Base-by-base conservation (phyloP, 768 basidiomycete genomes). In the Cyclocybe cylindracea region DNA sequence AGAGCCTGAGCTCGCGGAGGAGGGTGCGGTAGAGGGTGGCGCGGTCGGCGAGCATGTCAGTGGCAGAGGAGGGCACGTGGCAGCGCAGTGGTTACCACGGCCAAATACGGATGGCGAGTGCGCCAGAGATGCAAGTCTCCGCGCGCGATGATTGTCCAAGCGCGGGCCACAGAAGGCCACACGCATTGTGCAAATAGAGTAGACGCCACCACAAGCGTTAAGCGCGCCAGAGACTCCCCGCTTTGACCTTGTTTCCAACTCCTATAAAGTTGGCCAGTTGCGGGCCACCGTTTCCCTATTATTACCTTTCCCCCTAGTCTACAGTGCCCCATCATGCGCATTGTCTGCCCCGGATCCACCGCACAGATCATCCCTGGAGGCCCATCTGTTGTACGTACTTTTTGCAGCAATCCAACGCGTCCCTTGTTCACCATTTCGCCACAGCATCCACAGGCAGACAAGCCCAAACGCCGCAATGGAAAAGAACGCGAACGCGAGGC, bases 1-100 rank as follows among this genome's bases (percentile, higher is more conserved):
- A 76, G 55, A 70, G 78, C 53, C 74, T 74, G 48, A 86, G 62
- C 60, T 85, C 84, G 24, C 80, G 73, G 47, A 86, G 70, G 37
- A 84, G 69, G 8, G 72, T 65, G 14, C 84, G 78, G 55, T 84
- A 86, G 5, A 73, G 64, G 24, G 61, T 56, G 37, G 67, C 66
- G 54, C 70, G 63, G 52, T 69, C 59, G 19, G 70, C 63, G 39
- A 65, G 45, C 72, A 73, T 72, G 16, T 51, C 32, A 11, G 36
- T 24, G 24, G 24, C 24, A 24, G 24, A 24, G 24, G 24, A 24
- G 24, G 24, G 24, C 24, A 24, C 24, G 24, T 24, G 24, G 24
- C 24, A 31, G 38, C 3, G 16, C 33, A 13, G 34, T 41, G 44
- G 50, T 46, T 36, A 55, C 38, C 35, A 46, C 18, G 49, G 49